Evolutionary conservation across 202 grass and related monocot genomes (phyloP).

Genomic region (Panicum virgatum): DNA sequence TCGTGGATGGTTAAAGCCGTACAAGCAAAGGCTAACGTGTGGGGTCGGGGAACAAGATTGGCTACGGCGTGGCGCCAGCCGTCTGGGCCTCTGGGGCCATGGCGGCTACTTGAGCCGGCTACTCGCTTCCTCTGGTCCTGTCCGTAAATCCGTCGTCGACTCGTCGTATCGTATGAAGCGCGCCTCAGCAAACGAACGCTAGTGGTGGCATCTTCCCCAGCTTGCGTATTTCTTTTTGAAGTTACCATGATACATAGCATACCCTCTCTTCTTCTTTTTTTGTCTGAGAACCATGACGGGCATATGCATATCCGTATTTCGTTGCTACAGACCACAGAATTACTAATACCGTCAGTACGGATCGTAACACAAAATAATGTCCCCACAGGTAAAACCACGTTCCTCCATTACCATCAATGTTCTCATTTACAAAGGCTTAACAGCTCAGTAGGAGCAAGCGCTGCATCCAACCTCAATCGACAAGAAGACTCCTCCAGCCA

Average conservation of each 20-base stretch:
- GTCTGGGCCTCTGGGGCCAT: too few relatives aligned
- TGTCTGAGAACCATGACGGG: not conserved
- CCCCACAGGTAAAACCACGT: not conserved
- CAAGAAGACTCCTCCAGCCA: not conserved
- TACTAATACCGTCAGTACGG: not conserved
- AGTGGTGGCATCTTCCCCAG: too few relatives aligned
- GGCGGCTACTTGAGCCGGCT: too few relatives aligned
- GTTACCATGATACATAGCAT: not conserved
- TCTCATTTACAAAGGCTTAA: not conserved
- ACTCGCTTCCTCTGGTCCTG: too few relatives aligned
- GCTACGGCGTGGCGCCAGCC: not conserved
- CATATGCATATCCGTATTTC: not conserved
- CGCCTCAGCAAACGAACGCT: too few relatives aligned
- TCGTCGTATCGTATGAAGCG: too few relatives aligned
- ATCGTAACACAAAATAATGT: not conserved
- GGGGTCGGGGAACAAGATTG: not conserved
- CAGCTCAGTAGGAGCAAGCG: not conserved
- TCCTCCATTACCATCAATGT: not conserved
- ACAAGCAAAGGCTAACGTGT: not conserved
- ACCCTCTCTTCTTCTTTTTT: not conserved
- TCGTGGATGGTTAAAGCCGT: conserved; percentile 1
- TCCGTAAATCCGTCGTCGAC: too few relatives aligned
- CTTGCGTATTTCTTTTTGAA: not conserved
- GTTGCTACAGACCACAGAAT: not conserved
- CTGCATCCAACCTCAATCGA: not conserved